These are phyloP conservation scores for Plasmodium falciparum DNA, from an alignment of 169 alveolate species.

Conservation along the genomic window DNA sequence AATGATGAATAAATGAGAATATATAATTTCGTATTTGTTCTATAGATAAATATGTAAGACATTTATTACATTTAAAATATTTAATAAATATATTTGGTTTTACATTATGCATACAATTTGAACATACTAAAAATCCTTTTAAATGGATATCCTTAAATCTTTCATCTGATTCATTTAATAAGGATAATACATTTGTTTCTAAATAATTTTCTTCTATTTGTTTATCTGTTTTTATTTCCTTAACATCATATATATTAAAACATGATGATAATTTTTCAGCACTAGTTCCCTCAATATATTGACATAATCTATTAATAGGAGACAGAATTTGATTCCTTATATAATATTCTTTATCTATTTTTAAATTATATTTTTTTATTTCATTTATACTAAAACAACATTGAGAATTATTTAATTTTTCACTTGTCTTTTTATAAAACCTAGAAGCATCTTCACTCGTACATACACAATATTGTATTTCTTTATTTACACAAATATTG, in stretches of 20 bases:
- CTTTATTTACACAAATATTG: slow-evolving; percentile 91
- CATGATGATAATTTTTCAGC: slow-evolving; percentile 82
- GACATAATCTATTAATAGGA: slow-evolving; percentile 92
- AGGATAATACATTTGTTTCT: slow-evolving; percentile 65
- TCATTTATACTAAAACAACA: slow-evolving; percentile 94
- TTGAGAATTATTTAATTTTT: slow-evolving; percentile 80
- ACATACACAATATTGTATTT: slow-evolving; percentile 94
- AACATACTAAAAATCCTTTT: slow-evolving; percentile 57
- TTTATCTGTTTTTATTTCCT: slow-evolving; percentile 59
- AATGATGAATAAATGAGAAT: slow-evolving; percentile 39
- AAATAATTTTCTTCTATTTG: slow-evolving; percentile 44
- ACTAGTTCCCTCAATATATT: slow-evolving; percentile 92
- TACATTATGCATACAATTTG: slow-evolving; percentile 42
- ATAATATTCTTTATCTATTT: slow-evolving; percentile 92
- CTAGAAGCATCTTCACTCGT: slow-evolving; percentile 74
- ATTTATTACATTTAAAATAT: slow-evolving; percentile 69
- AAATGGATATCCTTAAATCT: slow-evolving; percentile 62
- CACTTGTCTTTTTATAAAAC: slow-evolving; percentile 35
- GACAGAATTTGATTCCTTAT: slow-evolving; percentile 94
- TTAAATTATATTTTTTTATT: slow-evolving; percentile 84
- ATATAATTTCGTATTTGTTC: slow-evolving; percentile 66
- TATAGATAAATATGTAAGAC: slow-evolving; percentile 18
- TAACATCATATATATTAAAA: slow-evolving; percentile 57
- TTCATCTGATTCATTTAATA: slow-evolving; percentile 64
- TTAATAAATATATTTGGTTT: slow-evolving; percentile 66